Evolutionary conservation across 306 rosid genomes (phyloP).

Genomic region (Abrus pulchellus): DNA sequence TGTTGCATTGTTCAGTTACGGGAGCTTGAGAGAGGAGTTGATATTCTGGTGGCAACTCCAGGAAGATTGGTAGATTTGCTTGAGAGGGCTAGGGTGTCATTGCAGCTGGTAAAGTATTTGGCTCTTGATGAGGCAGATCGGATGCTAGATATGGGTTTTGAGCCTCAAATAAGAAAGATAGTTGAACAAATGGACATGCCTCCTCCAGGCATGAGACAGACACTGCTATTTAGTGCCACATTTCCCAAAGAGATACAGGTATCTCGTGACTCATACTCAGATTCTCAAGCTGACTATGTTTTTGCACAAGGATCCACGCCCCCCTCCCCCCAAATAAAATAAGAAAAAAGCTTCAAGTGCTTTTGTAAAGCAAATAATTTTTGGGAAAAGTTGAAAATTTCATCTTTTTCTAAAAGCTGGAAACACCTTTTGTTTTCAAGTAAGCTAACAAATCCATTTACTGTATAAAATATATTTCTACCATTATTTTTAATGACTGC

Average conservation of each 20-base stretch:
- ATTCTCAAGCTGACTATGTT: constrained; percentile 9
- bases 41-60: constrained; percentile 93
- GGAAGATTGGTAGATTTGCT: constrained; percentile 91
- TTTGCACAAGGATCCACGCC: background rate
- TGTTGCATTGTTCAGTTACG: constrained; percentile 62
- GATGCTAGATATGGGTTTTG: constrained; percentile 98
- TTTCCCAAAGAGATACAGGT: constrained; percentile 95
- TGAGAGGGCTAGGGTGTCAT: constrained; percentile 84
- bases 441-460: constrained; percentile 1
- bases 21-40: constrained; percentile 91
- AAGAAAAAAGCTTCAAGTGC: background rate
- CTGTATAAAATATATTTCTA: background rate
- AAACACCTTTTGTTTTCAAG: background rate
- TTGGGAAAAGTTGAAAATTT: background rate
- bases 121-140: constrained; percentile 96
- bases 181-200: constrained; percentile 96
- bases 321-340: background rate
- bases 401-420: background rate
- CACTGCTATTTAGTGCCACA: constrained; percentile 86
- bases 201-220: constrained; percentile 77
- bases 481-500: constrained; percentile 1
- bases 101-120: constrained; percentile 76
- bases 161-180: constrained; percentile 90
- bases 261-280: constrained; percentile 36
- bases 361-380: background rate